Percentiles rank a stretch among this genome's conserved stretches.
Conservation (phyloP, 2,329 filamentous ascomycete species). For the Incumbomyces lentus region DNA sequence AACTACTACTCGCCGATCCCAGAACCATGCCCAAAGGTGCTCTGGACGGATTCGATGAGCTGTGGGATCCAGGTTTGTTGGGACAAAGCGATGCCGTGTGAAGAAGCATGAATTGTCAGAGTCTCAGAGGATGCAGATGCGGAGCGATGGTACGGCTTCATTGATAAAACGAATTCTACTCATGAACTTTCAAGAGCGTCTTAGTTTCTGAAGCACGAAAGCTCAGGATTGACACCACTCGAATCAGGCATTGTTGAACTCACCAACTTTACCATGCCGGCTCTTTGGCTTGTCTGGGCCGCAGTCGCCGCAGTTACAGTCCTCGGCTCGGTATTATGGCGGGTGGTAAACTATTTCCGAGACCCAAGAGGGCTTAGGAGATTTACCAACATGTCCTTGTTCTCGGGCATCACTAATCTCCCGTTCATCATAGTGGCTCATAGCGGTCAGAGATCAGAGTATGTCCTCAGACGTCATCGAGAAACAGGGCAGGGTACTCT, state of each 20-base stretch:
- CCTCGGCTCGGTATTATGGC: conserved; percentile 1
- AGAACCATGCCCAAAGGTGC: background rate
- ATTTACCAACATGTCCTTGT: conserved; percentile 35
- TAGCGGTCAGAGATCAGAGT: conserved; percentile 17
- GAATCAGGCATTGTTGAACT: background rate
- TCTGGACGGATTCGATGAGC: background rate
- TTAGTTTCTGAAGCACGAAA: background rate
- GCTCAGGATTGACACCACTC: background rate
- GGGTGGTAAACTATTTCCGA: conserved; percentile 31
- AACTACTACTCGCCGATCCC: background rate
- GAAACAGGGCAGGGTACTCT: conserved; percentile 3
- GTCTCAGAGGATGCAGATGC: background rate
- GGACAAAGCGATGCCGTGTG: background rate
- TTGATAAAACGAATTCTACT: background rate
- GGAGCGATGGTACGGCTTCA: background rate
- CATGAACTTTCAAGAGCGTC: background rate
- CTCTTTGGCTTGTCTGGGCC: conserved; percentile 1
- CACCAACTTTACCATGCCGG: background rate
- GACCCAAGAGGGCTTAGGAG: conserved; percentile 40
- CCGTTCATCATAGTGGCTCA: conserved; percentile 26
- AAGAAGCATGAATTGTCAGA: too few relatives aligned
- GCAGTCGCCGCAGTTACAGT: background rate
- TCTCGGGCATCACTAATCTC: conserved; percentile 38
- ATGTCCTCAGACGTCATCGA: conserved; percentile 5
- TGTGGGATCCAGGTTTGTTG: background rate